These are phyloP conservation scores for Clitopilus hobsonii DNA, from an alignment of 768 basidiomycete genomes.

Conservation along the genomic window DNA sequence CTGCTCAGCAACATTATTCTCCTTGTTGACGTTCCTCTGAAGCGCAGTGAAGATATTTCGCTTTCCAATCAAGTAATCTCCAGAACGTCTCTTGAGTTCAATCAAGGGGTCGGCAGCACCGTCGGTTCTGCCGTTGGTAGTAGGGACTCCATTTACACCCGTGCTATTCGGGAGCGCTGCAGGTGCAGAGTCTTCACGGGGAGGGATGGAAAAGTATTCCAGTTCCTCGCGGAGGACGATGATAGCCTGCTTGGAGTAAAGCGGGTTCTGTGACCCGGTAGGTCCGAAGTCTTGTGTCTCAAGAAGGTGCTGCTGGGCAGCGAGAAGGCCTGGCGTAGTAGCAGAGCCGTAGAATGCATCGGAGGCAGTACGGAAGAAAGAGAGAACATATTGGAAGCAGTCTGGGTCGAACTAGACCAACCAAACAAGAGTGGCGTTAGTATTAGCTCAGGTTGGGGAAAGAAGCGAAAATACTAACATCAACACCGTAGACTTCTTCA, in stretches of 20 bases:
- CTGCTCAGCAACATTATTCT: constrained; percentile 98
- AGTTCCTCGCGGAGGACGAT: constrained; percentile 97
- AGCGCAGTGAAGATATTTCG: constrained; percentile 94
- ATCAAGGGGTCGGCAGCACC: constrained; percentile 50
- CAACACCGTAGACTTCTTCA: constrained; percentile 94
- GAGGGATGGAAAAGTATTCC: constrained; percentile 96
- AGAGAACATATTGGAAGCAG: constrained; percentile 90
- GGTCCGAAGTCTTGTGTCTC: constrained; percentile 66
- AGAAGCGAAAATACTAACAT: constrained; percentile 56
- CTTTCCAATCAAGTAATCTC: constrained; percentile 83
- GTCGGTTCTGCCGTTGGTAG: constrained; percentile 21
- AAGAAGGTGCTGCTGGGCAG: constrained; percentile 74
- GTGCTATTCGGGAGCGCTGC: constrained; percentile 28
- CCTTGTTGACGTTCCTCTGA: constrained; percentile 98
- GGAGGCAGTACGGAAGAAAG: constrained; percentile 86
- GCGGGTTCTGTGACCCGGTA: constrained; percentile 78
- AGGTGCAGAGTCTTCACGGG: constrained; percentile 49
- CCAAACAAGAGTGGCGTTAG: constrained; percentile 1
- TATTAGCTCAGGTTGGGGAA: neutral
- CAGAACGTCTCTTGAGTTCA: constrained; percentile 81
- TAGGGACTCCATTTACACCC: constrained; percentile 77
- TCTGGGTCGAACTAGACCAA: constrained; percentile 85
- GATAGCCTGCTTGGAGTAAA: constrained; percentile 94
- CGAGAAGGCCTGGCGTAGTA: constrained; percentile 65
- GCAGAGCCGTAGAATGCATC: constrained; percentile 89